Base-by-base conservation (phyloP, 2,329 filamentous ascomycete species). In the Beauveria medogensis region DNA sequence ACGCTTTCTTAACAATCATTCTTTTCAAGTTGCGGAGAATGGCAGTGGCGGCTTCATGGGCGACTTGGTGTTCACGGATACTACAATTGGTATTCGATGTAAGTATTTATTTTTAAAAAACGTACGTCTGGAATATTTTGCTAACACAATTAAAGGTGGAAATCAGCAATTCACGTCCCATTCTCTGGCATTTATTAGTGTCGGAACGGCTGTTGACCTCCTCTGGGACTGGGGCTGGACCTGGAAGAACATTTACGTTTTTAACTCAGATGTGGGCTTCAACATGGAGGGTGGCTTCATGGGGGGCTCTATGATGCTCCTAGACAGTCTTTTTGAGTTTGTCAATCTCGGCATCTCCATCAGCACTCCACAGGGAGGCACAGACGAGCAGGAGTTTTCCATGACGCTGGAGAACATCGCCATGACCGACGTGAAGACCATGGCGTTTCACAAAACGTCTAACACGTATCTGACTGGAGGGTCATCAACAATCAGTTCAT, bases 1-100 rank as follows among this genome's bases (percentile, higher is more conserved):
- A 7, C 9, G 16, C 18, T 9, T 37, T 48, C 3, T 20, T 59
- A 24, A n/a, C 50, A 44, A 24, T 28, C 22, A 24, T 34, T 10
- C 28, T 47, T 6, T 9, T 48, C 16, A 56, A 61, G 59, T 66
- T 52, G 66, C 64, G 18, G 70, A 72, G 47, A 69, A 71, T 34
- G 74, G 75, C 24, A 73, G 70, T 37, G 75, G 74, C 22, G 74
- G 74, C 14, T 75, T 74, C 62, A 70, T 77, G 65, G 73, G 85
- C 51, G 86, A 90, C 68, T 79, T 90, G 70, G 83, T 82, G 5
- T 84, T 85, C 71, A 80, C 78, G 65, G 82, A 83, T 60, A 82
- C 83, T 64, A 77, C 77, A 3, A 74, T 76, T 16, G 86, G 85
- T 64, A 60, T 62, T 14, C 44, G 46, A 16, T 59, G 63, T 59